Conservation (phyloP, 257 asterid species). For the Hygrophila difformis region DNA sequence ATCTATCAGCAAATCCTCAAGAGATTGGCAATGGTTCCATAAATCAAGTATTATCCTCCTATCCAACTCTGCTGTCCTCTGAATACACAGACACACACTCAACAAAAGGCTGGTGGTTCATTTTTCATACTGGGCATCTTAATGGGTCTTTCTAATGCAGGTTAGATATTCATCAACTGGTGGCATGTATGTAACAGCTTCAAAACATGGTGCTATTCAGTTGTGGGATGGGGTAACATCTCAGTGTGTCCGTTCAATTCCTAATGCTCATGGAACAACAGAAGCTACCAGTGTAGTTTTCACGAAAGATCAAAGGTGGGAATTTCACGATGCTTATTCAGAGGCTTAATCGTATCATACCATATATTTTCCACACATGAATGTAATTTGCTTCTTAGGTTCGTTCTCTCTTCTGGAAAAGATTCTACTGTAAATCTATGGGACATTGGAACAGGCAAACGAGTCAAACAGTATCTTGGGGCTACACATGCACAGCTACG, state of each 20-base stretch:
- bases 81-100: slow-evolving; percentile 5
- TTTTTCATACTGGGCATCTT: slow-evolving; percentile 1
- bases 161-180: slow-evolving; percentile 71
- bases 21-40: slow-evolving; percentile 65
- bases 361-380: too few relatives aligned
- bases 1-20: slow-evolving; percentile 56
- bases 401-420: slow-evolving; percentile 67
- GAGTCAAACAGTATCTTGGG: slow-evolving; percentile 64
- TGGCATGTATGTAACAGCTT: slow-evolving; percentile 80
- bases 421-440: slow-evolving; percentile 76
- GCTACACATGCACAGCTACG: slow-evolving; percentile 50
- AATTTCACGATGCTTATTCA: neutral
- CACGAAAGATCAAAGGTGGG: slow-evolving; percentile 69
- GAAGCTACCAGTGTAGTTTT: slow-evolving; percentile 75
- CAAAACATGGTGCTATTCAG: slow-evolving; percentile 71
- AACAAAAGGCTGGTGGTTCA: neutral
- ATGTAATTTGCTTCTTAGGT: slow-evolving; percentile 40
- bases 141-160: slow-evolving; percentile 23
- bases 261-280: slow-evolving; percentile 66
- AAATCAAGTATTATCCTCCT: slow-evolving; percentile 58
- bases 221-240: slow-evolving; percentile 85
- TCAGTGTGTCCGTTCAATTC: slow-evolving; percentile 58
- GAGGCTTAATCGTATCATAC: too few relatives aligned
- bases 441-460: slow-evolving; percentile 70
- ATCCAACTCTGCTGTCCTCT: slow-evolving; percentile 6